phyloP scores from a whole-genome alignment of 495 filamentous ascomycete species.

The Penicillium pulvis region DNA sequence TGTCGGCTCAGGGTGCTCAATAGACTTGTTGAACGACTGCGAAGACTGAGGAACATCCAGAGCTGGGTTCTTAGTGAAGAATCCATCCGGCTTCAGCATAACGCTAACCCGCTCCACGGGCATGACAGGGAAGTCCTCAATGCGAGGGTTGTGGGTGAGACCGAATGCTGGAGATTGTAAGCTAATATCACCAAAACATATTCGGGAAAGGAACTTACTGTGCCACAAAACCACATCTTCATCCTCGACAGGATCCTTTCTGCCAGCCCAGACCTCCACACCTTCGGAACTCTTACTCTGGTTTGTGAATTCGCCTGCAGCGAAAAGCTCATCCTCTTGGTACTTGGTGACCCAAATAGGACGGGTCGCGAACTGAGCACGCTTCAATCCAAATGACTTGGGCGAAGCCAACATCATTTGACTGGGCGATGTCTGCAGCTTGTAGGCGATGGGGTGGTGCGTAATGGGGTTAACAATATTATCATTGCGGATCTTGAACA shows the following conservation, averaged over 20 bases:
- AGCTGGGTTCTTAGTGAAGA: conserved; percentile 76
- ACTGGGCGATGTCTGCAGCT: conserved; percentile 69
- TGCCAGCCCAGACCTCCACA: conserved; percentile 44
- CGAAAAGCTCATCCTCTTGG: conserved; percentile 76
- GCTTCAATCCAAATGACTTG: conserved; percentile 68
- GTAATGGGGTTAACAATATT: conserved; percentile 69
- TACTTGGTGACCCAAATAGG: conserved; percentile 84
- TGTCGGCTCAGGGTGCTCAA: conserved; percentile 37
- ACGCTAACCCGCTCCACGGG: conserved; percentile 45
- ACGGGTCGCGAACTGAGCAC: conserved; percentile 81
- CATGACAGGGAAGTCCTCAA: conserved; percentile 73
- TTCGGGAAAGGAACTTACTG: conserved; percentile 30
- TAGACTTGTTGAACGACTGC: conserved; percentile 44
- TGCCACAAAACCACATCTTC: conserved; percentile 48
- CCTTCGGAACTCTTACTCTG: conserved; percentile 66
- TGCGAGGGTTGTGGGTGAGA: conserved; percentile 59
- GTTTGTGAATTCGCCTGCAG: conserved; percentile 86
- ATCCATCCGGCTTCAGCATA: conserved; percentile 71
- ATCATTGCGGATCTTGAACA: conserved; percentile 84
- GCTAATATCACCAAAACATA: neutral
- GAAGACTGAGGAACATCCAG: conserved; percentile 60
- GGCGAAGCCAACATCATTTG: conserved; percentile 77
- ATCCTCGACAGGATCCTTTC: conserved; percentile 52
- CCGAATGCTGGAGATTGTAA: conserved; percentile 50
- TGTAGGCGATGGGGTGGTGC: conserved; percentile 76